Evolutionary conservation across 257 asterid species (phyloP).

Genomic region (Solanum infundibuliforme): DNA sequence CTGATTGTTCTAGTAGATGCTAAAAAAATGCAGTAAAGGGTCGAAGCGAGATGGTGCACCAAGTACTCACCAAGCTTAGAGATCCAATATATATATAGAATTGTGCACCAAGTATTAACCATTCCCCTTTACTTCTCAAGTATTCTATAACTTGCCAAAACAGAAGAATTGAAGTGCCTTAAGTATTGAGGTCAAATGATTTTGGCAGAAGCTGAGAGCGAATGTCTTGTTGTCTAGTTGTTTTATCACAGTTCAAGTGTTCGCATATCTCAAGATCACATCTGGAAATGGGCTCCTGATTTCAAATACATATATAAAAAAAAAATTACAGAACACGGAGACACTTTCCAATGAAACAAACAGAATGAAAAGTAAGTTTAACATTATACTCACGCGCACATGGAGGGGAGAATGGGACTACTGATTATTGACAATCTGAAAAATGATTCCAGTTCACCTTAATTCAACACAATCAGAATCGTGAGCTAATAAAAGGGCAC

Average conservation of each 20-base stretch:
- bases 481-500: background rate
- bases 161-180: background rate
- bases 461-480: background rate
- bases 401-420: background rate
- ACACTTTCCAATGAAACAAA: background rate
- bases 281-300: background rate
- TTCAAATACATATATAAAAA: background rate
- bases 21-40: background rate
- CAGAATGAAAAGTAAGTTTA: no score
- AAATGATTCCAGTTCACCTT: background rate
- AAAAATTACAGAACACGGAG: background rate
- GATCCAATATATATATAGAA: background rate
- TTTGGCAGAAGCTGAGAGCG: background rate
- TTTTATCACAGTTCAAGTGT: background rate
- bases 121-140: background rate
- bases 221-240: background rate
- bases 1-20: background rate
- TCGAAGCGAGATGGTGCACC: background rate
- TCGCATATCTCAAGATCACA: background rate
- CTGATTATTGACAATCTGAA: background rate
- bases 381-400: no score
- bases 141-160: background rate
- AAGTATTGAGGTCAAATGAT: background rate
- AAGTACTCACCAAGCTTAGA: background rate
- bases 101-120: background rate